phyloP scores from a whole-genome alignment of 805 yeast genomes.

The Cephaloascus albidus region DNA sequence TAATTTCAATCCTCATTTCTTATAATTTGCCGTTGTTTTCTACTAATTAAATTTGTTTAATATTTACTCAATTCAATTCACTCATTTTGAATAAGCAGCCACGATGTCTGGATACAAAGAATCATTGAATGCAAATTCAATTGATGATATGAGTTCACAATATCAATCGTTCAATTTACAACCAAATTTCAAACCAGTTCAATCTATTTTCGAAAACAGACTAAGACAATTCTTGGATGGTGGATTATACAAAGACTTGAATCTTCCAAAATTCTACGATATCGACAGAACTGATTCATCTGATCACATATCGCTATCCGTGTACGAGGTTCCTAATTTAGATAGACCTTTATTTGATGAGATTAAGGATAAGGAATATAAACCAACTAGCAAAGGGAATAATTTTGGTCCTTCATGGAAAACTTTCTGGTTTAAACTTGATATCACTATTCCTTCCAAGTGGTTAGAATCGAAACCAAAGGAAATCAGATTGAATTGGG shows the following conservation, averaged over 20 bases:
- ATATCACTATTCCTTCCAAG: conserved; percentile 50
- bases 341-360: conserved; percentile 15
- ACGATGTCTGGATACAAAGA: too few relatives aligned
- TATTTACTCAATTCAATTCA: too few relatives aligned
- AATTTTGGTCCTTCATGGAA: conserved; percentile 94
- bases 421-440: conserved; percentile 84
- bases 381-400: conserved; percentile 58
- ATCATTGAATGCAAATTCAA: too few relatives aligned
- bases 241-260: conserved; percentile 68
- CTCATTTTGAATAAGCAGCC: too few relatives aligned
- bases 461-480: conserved; percentile 40
- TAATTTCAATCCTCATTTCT: too few relatives aligned
- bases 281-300: conserved; percentile 39
- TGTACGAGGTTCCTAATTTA: conserved; percentile 65
- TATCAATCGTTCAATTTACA: conserved; percentile 11
- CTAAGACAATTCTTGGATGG: conserved; percentile 69
- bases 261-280: conserved; percentile 77
- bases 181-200: conserved; percentile 73
- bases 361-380: conserved; percentile 39
- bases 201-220: conserved; percentile 61
- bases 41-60: too few relatives aligned
- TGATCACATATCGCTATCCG: conserved; percentile 42
- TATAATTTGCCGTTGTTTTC: too few relatives aligned
- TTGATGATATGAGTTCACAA: too few relatives aligned
- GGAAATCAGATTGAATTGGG: conserved; percentile 69